A percentile compares a stretch with the other conserved stretches of the same genome.
Evolutionary conservation across 2,329 filamentous ascomycete genomes (phyloP).

Genomic region (Aspergillus intermedius): DNA sequence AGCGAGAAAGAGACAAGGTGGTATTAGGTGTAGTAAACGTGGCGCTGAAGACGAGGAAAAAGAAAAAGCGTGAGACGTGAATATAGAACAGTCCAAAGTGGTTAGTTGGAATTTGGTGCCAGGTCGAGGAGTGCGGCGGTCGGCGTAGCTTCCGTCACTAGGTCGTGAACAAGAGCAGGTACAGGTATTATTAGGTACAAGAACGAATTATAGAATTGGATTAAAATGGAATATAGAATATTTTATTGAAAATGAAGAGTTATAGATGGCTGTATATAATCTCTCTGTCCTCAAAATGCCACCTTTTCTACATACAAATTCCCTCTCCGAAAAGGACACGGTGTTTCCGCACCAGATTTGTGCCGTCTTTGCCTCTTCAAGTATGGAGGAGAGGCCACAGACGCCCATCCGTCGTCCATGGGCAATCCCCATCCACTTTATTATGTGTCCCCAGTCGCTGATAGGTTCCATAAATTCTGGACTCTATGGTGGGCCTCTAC

Average conservation of each 20-base stretch:
- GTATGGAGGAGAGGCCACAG: too few species aligned
- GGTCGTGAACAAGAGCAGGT: background rate
- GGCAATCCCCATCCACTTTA: too few species aligned
- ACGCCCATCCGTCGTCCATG: too few species aligned
- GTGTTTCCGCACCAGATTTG: slow-evolving; percentile 18
- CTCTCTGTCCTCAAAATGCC: background rate
- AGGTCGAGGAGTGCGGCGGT: slow-evolving; percentile 29
- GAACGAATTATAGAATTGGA: background rate
- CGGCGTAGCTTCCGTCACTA: slow-evolving; percentile 35
- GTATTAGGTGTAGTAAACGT: slow-evolving; percentile 4
- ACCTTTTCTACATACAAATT: background rate
- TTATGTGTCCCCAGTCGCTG: too few species aligned
- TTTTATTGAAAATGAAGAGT: background rate
- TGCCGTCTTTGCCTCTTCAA: slow-evolving; percentile 1
- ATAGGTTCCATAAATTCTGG: too few species aligned
- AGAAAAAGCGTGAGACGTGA: slow-evolving; percentile 4
- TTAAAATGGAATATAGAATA: background rate
- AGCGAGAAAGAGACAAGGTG: slow-evolving; percentile 3
- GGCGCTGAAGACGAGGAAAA: slow-evolving; percentile 13
- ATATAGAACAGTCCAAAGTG: background rate
- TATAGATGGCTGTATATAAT: too few species aligned
- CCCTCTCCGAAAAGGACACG: slow-evolving; percentile 20
- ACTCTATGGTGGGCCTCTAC: background rate
- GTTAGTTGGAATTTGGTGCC: slow-evolving; percentile 29
- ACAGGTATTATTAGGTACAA: background rate